Evolutionary conservation across 2,329 filamentous ascomycete genomes (phyloP).

Genomic region (Botryotinia globosa): DNA sequence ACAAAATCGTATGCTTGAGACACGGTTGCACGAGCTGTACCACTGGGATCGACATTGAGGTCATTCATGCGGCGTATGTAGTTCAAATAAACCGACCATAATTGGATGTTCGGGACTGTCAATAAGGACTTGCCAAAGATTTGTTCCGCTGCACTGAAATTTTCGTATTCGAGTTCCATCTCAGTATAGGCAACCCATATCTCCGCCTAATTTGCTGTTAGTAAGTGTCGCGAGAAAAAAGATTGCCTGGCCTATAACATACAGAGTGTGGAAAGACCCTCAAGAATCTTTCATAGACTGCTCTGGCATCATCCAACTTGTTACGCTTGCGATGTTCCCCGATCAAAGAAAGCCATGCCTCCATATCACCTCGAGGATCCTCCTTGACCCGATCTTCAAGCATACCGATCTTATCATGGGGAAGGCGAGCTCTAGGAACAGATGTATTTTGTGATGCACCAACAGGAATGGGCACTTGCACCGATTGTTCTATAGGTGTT

Average conservation of each 20-base stretch:
- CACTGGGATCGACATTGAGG: slow-evolving; percentile 72
- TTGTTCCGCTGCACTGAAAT: slow-evolving; percentile 74
- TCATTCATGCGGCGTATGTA: slow-evolving; percentile 92
- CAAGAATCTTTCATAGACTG: slow-evolving; percentile 81
- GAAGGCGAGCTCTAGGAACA: slow-evolving; percentile 38
- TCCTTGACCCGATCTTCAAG: slow-evolving; percentile 90
- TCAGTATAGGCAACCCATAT: slow-evolving; percentile 86
- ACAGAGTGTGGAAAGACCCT: slow-evolving; percentile 87
- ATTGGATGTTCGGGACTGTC: slow-evolving; percentile 74
- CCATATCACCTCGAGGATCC: slow-evolving; percentile 87
- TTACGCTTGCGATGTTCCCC: slow-evolving; percentile 78
- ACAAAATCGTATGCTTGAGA: slow-evolving; percentile 90
- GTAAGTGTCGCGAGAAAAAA: slow-evolving; percentile 26
- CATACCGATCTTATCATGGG: slow-evolving; percentile 39
- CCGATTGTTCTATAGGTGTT: slow-evolving; percentile 30
- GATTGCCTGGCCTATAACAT: slow-evolving; percentile 57
- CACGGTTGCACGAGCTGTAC: slow-evolving; percentile 74
- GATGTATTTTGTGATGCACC: slow-evolving; percentile 29
- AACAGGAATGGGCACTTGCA: slow-evolving; percentile 32
- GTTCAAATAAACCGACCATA: slow-evolving; percentile 93
- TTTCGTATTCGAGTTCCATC: slow-evolving; percentile 85
- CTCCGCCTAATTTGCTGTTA: slow-evolving; percentile 65
- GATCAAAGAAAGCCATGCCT: slow-evolving; percentile 87
- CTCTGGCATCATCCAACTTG: slow-evolving; percentile 76
- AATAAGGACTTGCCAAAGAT: slow-evolving; percentile 81